Conservation (phyloP, 2,329 filamentous ascomycete species). For the Colletotrichum sp. region DNA sequence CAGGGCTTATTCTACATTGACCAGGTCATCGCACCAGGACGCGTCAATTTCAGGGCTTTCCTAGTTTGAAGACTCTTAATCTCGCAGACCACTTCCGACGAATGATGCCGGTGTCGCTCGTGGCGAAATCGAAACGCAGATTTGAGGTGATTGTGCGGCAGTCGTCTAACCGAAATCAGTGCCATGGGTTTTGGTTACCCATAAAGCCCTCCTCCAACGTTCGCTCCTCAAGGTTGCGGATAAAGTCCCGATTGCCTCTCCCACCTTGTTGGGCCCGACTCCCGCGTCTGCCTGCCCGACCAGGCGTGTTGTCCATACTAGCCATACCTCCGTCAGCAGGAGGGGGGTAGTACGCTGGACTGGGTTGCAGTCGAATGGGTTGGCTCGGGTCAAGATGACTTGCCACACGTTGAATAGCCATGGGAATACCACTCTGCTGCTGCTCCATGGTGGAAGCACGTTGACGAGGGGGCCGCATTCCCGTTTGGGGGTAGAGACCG, state of each 20-base stretch:
- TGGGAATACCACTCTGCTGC: conserved; percentile 89
- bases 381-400: conserved; percentile 95
- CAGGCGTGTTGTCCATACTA: conserved; percentile 62
- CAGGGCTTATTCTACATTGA: not conserved
- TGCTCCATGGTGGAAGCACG: conserved; percentile 97
- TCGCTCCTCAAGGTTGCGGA: conserved; percentile 91
- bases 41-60: not conserved
- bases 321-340: conserved; percentile 78
- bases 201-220: conserved; percentile 93
- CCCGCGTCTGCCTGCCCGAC: conserved; percentile 72
- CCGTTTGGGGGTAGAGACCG: conserved; percentile 67
- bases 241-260: conserved; percentile 82
- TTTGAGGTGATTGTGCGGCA: not conserved
- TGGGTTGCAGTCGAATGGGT: conserved; percentile 92
- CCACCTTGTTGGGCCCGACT: conserved; percentile 71
- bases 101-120: not conserved
- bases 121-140: not conserved
- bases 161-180: conserved; percentile 55
- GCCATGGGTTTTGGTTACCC: conserved; percentile 67
- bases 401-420: conserved; percentile 90
- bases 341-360: conserved; percentile 95
- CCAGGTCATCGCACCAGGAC: not conserved
- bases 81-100: not conserved
- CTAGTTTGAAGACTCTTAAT: not conserved
- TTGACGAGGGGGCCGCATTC: conserved; percentile 77